Evolutionary conservation across 2,329 filamentous ascomycete genomes (phyloP).

Genomic region (Lomentospora prolificans): DNA sequence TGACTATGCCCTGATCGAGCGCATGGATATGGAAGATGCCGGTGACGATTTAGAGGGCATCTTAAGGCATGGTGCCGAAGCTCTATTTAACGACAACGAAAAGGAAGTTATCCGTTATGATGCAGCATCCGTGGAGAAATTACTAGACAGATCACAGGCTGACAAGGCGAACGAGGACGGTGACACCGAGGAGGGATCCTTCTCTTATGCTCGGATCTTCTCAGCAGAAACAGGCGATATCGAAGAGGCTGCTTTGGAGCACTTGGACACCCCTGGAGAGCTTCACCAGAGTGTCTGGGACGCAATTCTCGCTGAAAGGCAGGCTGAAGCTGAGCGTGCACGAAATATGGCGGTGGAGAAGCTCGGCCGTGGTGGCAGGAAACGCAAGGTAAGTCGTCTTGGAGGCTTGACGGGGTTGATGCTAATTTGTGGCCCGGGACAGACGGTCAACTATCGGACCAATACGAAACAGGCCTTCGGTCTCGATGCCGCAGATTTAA

Average conservation of each 20-base stretch:
- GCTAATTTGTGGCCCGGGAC: slow-evolving; percentile 5
- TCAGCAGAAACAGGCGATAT: slow-evolving; percentile 66
- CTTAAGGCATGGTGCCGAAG: slow-evolving; percentile 75
- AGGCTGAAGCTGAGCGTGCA: slow-evolving; percentile 64
- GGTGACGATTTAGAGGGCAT: slow-evolving; percentile 78
- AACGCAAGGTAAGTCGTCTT: slow-evolving; percentile 35
- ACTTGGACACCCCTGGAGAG: slow-evolving; percentile 36
- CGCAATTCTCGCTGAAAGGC: slow-evolving; percentile 73
- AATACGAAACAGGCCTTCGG: slow-evolving; percentile 11
- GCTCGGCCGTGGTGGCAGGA: slow-evolving; percentile 78
- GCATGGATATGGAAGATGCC: slow-evolving; percentile 76
- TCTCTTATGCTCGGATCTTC: slow-evolving; percentile 88
- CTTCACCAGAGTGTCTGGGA: slow-evolving; percentile 73
- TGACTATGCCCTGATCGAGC: slow-evolving; percentile 89
- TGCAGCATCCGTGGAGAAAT: slow-evolving; percentile 68
- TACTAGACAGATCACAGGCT: slow-evolving; percentile 74
- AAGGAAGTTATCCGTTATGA: slow-evolving; percentile 75
- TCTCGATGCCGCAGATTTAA: slow-evolving; percentile 2
- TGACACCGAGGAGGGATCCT: slow-evolving; percentile 67
- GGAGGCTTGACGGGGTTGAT: slow-evolving; percentile 18
- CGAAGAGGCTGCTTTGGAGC: slow-evolving; percentile 48
- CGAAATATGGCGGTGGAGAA: slow-evolving; percentile 54
- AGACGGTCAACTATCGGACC: slow-evolving; percentile 21
- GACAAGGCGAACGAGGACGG: slow-evolving; percentile 52
- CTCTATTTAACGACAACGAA: slow-evolving; percentile 68